These are phyloP conservation scores for Turritis glabra DNA, from an alignment of 345 rosid species.

Conservation along the genomic window DNA sequence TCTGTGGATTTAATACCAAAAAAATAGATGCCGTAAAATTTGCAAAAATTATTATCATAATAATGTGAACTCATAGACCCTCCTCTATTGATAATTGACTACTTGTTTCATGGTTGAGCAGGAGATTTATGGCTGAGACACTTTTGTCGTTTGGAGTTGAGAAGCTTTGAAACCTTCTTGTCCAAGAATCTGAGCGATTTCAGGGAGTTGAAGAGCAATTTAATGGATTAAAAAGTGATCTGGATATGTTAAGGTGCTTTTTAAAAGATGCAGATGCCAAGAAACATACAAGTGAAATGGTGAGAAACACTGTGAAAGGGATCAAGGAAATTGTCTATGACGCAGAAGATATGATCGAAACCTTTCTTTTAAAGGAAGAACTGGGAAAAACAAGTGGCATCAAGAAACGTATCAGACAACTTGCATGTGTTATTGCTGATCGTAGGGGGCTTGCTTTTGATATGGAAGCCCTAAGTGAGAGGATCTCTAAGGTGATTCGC, in stretches of 20 bases:
- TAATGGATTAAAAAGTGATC: constrained; percentile 13
- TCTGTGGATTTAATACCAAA: too few relatives aligned
- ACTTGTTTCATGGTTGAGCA: too few relatives aligned
- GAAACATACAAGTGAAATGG: constrained; percentile 28
- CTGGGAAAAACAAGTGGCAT: neutral
- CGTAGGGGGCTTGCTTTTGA: neutral
- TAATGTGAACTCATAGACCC: too few relatives aligned
- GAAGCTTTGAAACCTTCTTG: constrained; percentile 24
- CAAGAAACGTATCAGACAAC: neutral
- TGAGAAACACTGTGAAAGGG: constrained; percentile 29
- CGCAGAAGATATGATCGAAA: constrained; percentile 36
- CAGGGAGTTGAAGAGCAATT: constrained; percentile 17
- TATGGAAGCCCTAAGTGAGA: constrained; percentile 10
- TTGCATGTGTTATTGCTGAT: neutral
- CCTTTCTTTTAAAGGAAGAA: constrained; percentile 10
- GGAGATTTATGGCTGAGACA: constrained; percentile 29
- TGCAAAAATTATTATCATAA: too few relatives aligned
- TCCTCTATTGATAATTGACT: too few relatives aligned
- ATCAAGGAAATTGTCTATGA: constrained; percentile 34
- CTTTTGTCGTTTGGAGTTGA: constrained; percentile 24
- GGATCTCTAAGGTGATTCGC: constrained; percentile 29
- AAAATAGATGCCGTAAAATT: too few relatives aligned
- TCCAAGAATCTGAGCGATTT: neutral
- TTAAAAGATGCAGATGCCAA: constrained; percentile 37
- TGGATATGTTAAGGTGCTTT: constrained; percentile 31